Evolutionary conservation across 1,284 basidiomycete genomes (phyloP).

Genomic region (Cutaneotrichosporon daszewskae): DNA sequence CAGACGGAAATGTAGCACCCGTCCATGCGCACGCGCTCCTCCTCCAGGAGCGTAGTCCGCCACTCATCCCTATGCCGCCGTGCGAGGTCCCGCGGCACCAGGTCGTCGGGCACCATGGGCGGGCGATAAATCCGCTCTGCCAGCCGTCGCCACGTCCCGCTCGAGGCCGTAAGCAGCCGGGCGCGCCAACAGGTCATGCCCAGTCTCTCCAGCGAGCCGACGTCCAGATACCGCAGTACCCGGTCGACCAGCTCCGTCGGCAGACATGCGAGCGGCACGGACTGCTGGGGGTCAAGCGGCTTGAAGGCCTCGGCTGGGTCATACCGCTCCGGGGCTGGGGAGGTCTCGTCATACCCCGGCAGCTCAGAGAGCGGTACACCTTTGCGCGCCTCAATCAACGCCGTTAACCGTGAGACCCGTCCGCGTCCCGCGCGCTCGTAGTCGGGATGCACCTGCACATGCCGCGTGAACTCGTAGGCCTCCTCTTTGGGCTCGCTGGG

Average conservation of each 20-base stretch:
- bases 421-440: conserved; percentile 21
- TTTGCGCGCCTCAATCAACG: conserved; percentile 2
- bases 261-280: conserved; percentile 56
- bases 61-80: conserved; percentile 59
- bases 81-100: conserved; percentile 46
- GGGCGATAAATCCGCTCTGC: conserved; percentile 60
- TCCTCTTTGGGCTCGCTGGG: conserved; percentile 26
- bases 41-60: conserved; percentile 69
- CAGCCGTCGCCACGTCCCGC: conserved; percentile 58
- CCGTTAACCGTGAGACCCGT: conserved; percentile 4
- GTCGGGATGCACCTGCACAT: conserved; percentile 41
- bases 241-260: conserved; percentile 70
- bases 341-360: too few species aligned
- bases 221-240: conserved; percentile 57
- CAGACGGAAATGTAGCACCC: conserved; percentile 86
- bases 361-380: too few species aligned
- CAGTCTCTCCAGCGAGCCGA: conserved; percentile 67
- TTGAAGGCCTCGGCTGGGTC: conserved; percentile 50
- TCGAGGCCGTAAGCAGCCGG: conserved; percentile 61
- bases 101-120: conserved; percentile 48
- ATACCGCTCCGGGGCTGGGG: neutral
- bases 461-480: conserved; percentile 41
- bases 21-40: conserved; percentile 73
- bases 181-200: conserved; percentile 65
- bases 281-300: conserved; percentile 61